phyloP scores from a whole-genome alignment of 495 filamentous ascomycete genomes.

The Podospora anserina region DNA sequence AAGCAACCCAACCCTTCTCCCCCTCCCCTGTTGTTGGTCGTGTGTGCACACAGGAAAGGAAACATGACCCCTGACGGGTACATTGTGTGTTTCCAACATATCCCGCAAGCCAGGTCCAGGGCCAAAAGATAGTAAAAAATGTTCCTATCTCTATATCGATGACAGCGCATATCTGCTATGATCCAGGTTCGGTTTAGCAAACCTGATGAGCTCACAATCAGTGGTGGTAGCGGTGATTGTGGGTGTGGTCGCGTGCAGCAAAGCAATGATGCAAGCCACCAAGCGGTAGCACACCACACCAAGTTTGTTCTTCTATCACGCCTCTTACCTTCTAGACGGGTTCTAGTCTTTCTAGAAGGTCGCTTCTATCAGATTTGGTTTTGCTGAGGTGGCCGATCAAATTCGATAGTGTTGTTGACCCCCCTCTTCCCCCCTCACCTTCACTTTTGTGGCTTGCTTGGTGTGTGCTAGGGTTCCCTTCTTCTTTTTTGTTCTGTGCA shows the following conservation, averaged over 20 bases:
- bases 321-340: slow-evolving; percentile 13
- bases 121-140: background rate
- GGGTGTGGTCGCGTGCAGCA: background rate
- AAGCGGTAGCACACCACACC: background rate
- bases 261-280: background rate
- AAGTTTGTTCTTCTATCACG: background rate
- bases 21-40: background rate
- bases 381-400: slow-evolving; percentile 2
- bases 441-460: background rate
- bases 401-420: slow-evolving; percentile 6
- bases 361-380: background rate
- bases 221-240: no score
- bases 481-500: background rate
- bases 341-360: slow-evolving; percentile 19
- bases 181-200: background rate
- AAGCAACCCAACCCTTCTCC: background rate
- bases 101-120: background rate
- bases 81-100: background rate
- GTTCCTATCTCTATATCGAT: background rate
- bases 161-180: background rate
- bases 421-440: background rate
- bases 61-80: background rate
- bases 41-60: background rate
- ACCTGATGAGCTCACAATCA: background rate
- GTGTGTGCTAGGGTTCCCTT: background rate